phyloP scores from a whole-genome alignment of 2,329 filamentous ascomycete species.

The Cercospora sesami region DNA sequence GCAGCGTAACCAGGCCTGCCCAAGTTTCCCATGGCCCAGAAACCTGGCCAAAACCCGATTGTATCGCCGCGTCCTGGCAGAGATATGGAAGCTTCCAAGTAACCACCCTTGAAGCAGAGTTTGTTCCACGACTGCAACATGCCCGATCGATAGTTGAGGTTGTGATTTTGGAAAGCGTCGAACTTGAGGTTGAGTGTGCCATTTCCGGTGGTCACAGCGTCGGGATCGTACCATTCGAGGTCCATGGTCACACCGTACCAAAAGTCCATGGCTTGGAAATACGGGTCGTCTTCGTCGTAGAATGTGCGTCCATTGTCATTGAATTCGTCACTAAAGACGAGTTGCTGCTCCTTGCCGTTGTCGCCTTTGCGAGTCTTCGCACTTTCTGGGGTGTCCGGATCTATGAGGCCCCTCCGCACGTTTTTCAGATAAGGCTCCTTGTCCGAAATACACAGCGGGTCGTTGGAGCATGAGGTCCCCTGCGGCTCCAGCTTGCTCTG shows the following conservation, averaged over 20 bases:
- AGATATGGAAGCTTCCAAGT: slow-evolving; percentile 69
- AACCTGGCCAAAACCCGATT: slow-evolving; percentile 72
- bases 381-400: slow-evolving; percentile 64
- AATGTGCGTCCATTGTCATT: slow-evolving; percentile 67
- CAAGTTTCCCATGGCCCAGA: slow-evolving; percentile 74
- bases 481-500: slow-evolving; percentile 44
- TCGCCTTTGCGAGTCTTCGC: slow-evolving; percentile 57
- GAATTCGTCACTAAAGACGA: slow-evolving; percentile 72
- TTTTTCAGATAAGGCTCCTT: slow-evolving; percentile 59
- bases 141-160: slow-evolving; percentile 52
- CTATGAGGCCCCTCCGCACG: slow-evolving; percentile 61
- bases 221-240: slow-evolving; percentile 56
- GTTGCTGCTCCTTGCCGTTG: slow-evolving; percentile 61
- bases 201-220: slow-evolving; percentile 46
- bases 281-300: slow-evolving; percentile 69
- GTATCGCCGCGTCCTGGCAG: slow-evolving; percentile 66
- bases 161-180: slow-evolving; percentile 65
- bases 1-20: slow-evolving; percentile 68
- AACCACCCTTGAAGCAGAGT: slow-evolving; percentile 66
- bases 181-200: slow-evolving; percentile 59
- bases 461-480: slow-evolving; percentile 43
- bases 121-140: slow-evolving; percentile 57
- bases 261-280: slow-evolving; percentile 65
- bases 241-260: slow-evolving; percentile 71
- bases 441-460: slow-evolving; percentile 50